These are phyloP conservation scores for Dissophora globulifera DNA, from an alignment of 192 early-diverging fungal genomes.

Conservation along the genomic window DNA sequence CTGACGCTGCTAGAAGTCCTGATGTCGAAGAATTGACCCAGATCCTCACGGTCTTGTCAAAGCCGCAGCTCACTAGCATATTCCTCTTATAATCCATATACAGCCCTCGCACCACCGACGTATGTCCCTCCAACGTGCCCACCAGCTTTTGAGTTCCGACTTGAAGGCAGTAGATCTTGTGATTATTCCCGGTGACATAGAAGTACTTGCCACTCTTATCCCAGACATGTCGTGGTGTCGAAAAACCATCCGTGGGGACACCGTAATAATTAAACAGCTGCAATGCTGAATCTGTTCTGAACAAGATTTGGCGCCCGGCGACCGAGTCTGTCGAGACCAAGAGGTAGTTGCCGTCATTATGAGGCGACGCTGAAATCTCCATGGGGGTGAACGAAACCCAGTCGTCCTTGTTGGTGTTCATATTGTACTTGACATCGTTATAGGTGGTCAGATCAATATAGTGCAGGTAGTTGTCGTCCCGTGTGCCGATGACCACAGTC, in stretches of 20 bases:
- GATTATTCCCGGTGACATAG: slow-evolving; percentile 72
- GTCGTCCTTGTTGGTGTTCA: slow-evolving; percentile 83
- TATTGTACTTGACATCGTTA: slow-evolving; percentile 61
- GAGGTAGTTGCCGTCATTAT: slow-evolving; percentile 62
- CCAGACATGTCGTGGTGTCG: slow-evolving; percentile 73
- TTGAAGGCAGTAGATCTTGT: slow-evolving; percentile 63
- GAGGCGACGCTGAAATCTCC: slow-evolving; percentile 68
- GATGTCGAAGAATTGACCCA: slow-evolving; percentile 47
- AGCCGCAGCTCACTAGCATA: slow-evolving; percentile 64
- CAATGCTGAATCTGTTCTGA: slow-evolving; percentile 54
- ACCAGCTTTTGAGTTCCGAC: slow-evolving; percentile 60
- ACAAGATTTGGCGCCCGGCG: slow-evolving; percentile 74
- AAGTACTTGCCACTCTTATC: slow-evolving; percentile 68
- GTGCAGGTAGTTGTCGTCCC: slow-evolving; percentile 80
- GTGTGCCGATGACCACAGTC: slow-evolving; percentile 67
- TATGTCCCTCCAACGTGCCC: slow-evolving; percentile 65
- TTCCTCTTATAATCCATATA: slow-evolving; percentile 59
- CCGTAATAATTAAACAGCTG: slow-evolving; percentile 75
- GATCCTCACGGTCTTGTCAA: slow-evolving; percentile 67
- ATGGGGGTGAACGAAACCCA: slow-evolving; percentile 88
- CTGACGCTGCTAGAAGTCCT: neutral
- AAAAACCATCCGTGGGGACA: slow-evolving; percentile 68
- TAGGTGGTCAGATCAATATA: slow-evolving; percentile 65
- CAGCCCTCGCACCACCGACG: slow-evolving; percentile 61
- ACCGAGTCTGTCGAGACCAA: slow-evolving; percentile 74